These are phyloP conservation scores for Aurantiochytrium sp. DNA, from an alignment of 108 stramenopile genomes.

Conservation along the genomic window DNA sequence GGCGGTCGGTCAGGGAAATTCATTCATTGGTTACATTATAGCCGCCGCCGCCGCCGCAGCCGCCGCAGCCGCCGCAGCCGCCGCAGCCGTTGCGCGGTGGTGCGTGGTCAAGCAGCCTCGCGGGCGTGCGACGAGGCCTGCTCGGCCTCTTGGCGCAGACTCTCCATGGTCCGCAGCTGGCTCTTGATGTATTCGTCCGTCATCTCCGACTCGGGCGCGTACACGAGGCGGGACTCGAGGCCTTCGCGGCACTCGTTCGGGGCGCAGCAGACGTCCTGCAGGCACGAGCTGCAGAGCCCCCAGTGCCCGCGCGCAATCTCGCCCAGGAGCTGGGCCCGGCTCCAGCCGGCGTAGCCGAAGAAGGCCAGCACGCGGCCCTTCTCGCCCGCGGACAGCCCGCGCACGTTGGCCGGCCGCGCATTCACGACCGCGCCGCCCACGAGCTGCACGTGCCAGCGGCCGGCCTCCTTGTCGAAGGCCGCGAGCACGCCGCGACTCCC, in stretches of 20 bases:
- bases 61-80: too few species aligned
- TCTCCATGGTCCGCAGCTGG: not conserved
- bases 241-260: not conserved
- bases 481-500: not conserved
- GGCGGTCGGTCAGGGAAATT: too few species aligned
- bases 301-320: constrained; percentile 43
- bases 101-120: too few species aligned
- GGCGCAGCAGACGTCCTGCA: not conserved
- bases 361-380: constrained; percentile 30
- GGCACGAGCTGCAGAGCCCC: constrained; percentile 29
- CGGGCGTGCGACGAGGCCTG: not conserved
- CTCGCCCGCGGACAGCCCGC: not conserved
- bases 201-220: constrained; percentile 39
- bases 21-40: too few species aligned
- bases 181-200: constrained; percentile 33
- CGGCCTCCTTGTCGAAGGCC: not conserved
- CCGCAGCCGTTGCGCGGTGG: too few species aligned
- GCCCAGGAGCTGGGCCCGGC: constrained; percentile 38
- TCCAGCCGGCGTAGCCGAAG: constrained; percentile 44
- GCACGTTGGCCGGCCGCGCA: constrained; percentile 3
- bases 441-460: constrained; percentile 33
- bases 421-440: not conserved
- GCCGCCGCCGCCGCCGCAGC: too few species aligned
- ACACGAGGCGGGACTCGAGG: constrained; percentile 30
- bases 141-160: not conserved